A percentile compares a stretch with the other conserved stretches of the same genome.
Conservation (phyloP, 495 filamentous ascomycete species). For the Diplogelasinospora grovesii region DNA sequence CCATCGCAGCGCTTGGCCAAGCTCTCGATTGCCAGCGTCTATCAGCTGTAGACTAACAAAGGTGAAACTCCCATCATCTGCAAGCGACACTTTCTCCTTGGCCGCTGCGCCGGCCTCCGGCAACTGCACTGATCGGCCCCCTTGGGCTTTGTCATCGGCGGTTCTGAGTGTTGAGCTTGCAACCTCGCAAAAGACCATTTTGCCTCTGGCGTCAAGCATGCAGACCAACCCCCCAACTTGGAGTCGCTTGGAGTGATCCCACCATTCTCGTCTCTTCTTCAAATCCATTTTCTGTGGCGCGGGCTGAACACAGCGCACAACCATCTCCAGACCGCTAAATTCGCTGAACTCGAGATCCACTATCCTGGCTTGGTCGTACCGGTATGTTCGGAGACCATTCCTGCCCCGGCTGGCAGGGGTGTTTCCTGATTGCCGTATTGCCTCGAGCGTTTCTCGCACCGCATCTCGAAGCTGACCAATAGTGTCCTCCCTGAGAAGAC, state of each 20-base stretch:
- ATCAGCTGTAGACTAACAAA: constrained; percentile 23
- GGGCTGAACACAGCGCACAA: constrained; percentile 52
- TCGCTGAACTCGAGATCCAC: constrained; percentile 36
- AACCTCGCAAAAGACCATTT: constrained; percentile 51
- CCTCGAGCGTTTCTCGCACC: constrained; percentile 35
- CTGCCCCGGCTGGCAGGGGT: constrained; percentile 5
- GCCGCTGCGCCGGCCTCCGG: not conserved
- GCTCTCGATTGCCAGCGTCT: constrained; percentile 22
- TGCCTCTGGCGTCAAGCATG: constrained; percentile 40
- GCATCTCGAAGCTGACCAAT: constrained; percentile 56
- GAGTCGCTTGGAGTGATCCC: constrained; percentile 51
- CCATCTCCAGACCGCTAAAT: constrained; percentile 47
- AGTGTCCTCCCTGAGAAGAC: constrained; percentile 60
- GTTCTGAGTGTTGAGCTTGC: constrained; percentile 26
- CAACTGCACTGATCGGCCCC: not conserved
- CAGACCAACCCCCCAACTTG: constrained; percentile 54
- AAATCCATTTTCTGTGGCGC: constrained; percentile 18
- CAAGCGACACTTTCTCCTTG: constrained; percentile 11
- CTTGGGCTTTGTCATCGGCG: constrained; percentile 5
- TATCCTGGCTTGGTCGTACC: constrained; percentile 37
- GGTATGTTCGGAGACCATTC: constrained; percentile 22
- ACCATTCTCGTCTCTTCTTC: constrained; percentile 50
- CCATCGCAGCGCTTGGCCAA: constrained; percentile 24
- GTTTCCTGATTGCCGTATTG: constrained; percentile 8
- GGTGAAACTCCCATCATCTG: constrained; percentile 18